These are phyloP conservation scores for Tephrocybe rancida DNA, from an alignment of 768 basidiomycete species.

Conservation along the genomic window DNA sequence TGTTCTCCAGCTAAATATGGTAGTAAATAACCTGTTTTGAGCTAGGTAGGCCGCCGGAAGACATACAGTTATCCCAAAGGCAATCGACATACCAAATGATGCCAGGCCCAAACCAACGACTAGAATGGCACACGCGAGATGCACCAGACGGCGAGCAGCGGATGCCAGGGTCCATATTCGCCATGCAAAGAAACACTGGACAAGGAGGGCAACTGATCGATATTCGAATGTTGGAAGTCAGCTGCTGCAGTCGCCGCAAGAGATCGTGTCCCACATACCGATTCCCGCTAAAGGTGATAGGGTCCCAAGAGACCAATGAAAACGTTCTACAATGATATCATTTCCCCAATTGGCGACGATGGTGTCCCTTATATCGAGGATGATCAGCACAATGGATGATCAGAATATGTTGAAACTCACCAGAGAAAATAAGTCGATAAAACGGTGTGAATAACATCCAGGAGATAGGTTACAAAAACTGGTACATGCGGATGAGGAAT, in stretches of 20 bases:
- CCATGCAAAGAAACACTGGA: background rate
- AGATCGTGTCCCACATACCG: no score
- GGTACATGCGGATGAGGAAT: background rate
- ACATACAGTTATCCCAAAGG: background rate
- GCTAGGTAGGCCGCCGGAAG: background rate
- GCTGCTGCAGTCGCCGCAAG: no score
- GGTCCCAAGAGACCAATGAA: background rate
- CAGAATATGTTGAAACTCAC: background rate
- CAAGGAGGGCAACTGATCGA: background rate
- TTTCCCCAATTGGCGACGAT: background rate
- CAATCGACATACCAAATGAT: conserved; percentile 12
- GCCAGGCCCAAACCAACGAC: conserved; percentile 5
- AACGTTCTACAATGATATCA: background rate
- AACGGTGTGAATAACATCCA: background rate
- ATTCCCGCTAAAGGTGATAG: background rate
- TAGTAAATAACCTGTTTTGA: background rate
- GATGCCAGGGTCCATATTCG: background rate
- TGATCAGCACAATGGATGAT: background rate
- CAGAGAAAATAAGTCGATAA: background rate
- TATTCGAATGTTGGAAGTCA: background rate
- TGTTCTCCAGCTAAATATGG: background rate
- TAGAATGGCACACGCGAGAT: background rate
- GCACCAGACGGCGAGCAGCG: background rate
- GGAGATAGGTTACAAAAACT: background rate
- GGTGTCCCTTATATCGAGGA: background rate